Evolutionary conservation across 352 stramenopile species (phyloP), one percentile per base, ranked within the genome.

Genomic region (Globisporangium abappressorium): DNA sequence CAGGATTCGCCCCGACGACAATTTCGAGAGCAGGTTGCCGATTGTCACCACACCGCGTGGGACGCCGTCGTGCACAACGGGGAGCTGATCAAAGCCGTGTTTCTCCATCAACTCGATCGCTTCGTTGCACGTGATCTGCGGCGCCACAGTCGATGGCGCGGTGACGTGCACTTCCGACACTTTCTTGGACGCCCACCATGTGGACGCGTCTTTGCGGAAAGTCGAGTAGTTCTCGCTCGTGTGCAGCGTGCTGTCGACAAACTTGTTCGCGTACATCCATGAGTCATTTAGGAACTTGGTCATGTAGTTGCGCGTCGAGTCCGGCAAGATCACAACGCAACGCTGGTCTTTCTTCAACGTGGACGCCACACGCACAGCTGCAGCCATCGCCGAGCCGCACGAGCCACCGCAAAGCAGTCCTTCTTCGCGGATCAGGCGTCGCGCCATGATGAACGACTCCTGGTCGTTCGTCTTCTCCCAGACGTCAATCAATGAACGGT

Each of bases 261-360:
- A 95, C 46, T 80, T 81, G 73, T 94, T 74, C 65, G 93, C 81
- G 74, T 91, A 93, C 88, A 95, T 95, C 96, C 97, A 99, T 77
- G 98, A 90, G 78, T 99, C 94, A 60, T 82, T 97, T 30, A 99
- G 72, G 67, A 97, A 98, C 84, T 99, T 99, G 76, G 92, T 98
- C 95, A 99, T 99, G 92, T 99, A 99, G 82, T 99, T 99, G 53
- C 96, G 84, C 34, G 97, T 97, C 59, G 89, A 98, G 80, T 99
- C 97, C 0, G 97, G 94, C 18, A 99, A 79, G 57, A 99, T 88
- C 5, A 99, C 93, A 7, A 99, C 96, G 71, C 91, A 98, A 38
- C 90, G 85, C 73, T 99, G 90, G 33, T 92, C 95, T 28, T 81
- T 76, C 58, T 85, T 86, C 36, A 98, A 85, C 57, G 85, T 71